These are phyloP conservation scores for Candida albicans DNA, from an alignment of 1,139 yeast species.

Conservation along the genomic window DNA sequence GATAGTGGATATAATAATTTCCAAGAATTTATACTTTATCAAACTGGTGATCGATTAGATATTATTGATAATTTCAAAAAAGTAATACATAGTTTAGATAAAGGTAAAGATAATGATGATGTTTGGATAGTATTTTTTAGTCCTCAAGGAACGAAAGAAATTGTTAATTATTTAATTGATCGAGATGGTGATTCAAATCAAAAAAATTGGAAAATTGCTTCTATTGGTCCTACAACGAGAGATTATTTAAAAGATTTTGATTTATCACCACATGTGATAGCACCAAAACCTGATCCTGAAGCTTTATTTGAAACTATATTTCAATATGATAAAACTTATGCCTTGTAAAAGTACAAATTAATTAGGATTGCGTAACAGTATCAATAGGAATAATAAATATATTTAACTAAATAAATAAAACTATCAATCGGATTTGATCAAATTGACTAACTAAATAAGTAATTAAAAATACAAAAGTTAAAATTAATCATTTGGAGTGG, in stretches of 20 bases:
- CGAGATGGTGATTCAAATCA: constrained; percentile 13
- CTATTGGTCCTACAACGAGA: constrained; percentile 93
- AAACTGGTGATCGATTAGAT: constrained; percentile 55
- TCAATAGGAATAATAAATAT: constrained; percentile 1
- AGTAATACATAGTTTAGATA: background rate
- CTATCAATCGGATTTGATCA: no score
- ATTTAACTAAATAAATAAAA: background rate
- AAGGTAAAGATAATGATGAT: constrained; percentile 10
- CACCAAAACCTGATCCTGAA: constrained; percentile 70
- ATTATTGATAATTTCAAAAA: constrained; percentile 40
- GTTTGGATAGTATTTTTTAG: constrained; percentile 85
- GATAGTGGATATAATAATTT: constrained; percentile 46
- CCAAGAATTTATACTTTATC: constrained; percentile 66
- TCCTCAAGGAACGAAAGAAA: constrained; percentile 78
- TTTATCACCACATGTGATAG: constrained; percentile 61
- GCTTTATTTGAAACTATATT: constrained; percentile 46
- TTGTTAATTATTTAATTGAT: constrained; percentile 44
- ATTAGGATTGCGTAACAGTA: background rate
- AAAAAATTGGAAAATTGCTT: constrained; percentile 51
- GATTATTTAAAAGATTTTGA: constrained; percentile 54
- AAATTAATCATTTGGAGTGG: no score
- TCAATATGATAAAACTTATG: constrained; percentile 13
- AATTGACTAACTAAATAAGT: no score
- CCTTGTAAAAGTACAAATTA: background rate
- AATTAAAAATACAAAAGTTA: no score